phyloP scores from a whole-genome alignment of 306 rosid genomes.

The Purshia tridentata region DNA sequence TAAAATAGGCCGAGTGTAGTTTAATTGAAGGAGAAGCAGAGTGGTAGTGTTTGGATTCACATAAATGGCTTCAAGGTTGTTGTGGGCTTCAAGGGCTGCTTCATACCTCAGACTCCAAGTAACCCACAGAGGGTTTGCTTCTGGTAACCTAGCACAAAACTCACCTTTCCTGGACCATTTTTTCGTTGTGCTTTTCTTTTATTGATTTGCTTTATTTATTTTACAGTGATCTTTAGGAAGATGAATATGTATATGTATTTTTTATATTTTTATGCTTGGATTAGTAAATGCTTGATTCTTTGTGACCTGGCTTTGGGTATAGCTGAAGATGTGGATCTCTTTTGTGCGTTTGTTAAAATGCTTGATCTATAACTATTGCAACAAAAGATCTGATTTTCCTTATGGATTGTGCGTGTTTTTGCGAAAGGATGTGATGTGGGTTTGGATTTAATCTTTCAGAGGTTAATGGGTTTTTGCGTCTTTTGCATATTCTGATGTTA shows the following conservation, averaged over 20 bases:
- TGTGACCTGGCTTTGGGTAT: background rate
- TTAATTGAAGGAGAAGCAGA: background rate
- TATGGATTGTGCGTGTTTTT: conserved; percentile 16
- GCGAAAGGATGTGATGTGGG: conserved; percentile 3
- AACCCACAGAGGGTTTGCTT: conserved; percentile 55
- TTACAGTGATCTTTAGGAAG: background rate
- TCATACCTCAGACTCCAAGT: conserved; percentile 68
- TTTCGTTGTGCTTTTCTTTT: background rate
- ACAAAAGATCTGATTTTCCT: conserved; percentile 18
- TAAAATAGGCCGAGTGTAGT: too few species aligned
- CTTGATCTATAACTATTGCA: conserved; percentile 25
- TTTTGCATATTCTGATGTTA: conserved; percentile 1
- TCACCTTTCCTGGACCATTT: background rate
- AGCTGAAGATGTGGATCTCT: conserved; percentile 30
- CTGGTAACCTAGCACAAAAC: conserved; percentile 34
- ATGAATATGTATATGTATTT: background rate
- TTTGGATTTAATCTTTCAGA: background rate
- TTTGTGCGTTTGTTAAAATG: conserved; percentile 21
- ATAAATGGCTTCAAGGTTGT: conserved; percentile 62
- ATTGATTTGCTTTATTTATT: background rate
- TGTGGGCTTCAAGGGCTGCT: conserved; percentile 85
- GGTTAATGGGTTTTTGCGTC: conserved; percentile 3
- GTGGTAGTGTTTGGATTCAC: conserved; percentile 12
- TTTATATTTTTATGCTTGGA: background rate
- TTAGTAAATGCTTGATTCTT: background rate